Percentiles rank a stretch among this genome's conserved stretches.
phyloP scores from a whole-genome alignment of 805 yeast species.

The Wickerhamiella kazuoi region DNA sequence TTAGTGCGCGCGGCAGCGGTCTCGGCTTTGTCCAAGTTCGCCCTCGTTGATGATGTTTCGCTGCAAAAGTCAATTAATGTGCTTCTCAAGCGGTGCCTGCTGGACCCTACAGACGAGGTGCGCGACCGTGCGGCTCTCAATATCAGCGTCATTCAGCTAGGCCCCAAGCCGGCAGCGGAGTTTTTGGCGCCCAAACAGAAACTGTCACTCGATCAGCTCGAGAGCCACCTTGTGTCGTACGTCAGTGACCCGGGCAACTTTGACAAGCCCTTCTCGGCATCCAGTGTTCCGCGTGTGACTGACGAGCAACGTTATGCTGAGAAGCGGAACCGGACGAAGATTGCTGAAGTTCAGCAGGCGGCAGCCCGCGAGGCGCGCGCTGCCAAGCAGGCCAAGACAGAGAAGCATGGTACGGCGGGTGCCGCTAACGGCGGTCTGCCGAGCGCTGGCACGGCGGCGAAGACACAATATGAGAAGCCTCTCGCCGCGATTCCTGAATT shows the following conservation, averaged over 20 bases:
- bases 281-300: slow-evolving; percentile 36
- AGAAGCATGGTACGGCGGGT: slow-evolving; percentile 7
- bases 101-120: slow-evolving; percentile 88
- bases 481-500: slow-evolving; percentile 58
- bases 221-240: slow-evolving; percentile 56
- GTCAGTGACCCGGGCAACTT: slow-evolving; percentile 32
- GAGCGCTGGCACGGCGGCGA: not conserved
- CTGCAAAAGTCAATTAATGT: slow-evolving; percentile 54
- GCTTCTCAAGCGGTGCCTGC: slow-evolving; percentile 64
- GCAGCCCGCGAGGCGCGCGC: not conserved
- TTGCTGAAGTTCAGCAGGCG: not conserved
- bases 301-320: slow-evolving; percentile 19
- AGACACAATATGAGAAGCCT: slow-evolving; percentile 44
- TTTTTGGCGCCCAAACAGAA: slow-evolving; percentile 50
- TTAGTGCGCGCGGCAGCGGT: slow-evolving; percentile 93
- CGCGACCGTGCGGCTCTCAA: slow-evolving; percentile 93
- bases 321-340: not conserved
- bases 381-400: slow-evolving; percentile 5
- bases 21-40: slow-evolving; percentile 79
- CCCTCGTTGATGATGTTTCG: slow-evolving; percentile 51
- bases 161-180: slow-evolving; percentile 22
- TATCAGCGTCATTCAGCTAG: slow-evolving; percentile 35
- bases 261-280: slow-evolving; percentile 50
- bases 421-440: slow-evolving; percentile 8
- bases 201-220: slow-evolving; percentile 63